Evolutionary conservation across 805 yeast species (phyloP).

Genomic region (Kazachstania viticola): DNA sequence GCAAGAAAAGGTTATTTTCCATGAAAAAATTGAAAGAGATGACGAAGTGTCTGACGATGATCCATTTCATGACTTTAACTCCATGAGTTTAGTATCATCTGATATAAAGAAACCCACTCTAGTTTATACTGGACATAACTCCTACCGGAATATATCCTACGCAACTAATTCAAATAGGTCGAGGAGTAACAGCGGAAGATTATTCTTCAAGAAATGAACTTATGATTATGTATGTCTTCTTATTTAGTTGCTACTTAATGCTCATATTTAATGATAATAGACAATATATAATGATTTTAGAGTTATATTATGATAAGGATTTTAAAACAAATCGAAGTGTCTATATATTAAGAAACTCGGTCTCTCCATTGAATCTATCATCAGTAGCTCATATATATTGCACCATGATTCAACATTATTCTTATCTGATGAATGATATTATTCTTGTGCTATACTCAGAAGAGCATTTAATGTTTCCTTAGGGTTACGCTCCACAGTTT

Average conservation of each 20-base stretch:
- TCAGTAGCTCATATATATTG: too few relatives aligned
- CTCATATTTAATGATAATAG: too few relatives aligned
- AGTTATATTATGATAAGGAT: too few relatives aligned
- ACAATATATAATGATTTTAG: too few relatives aligned
- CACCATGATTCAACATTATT: too few relatives aligned
- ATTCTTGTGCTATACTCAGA: too few relatives aligned
- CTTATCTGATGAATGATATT: too few relatives aligned
- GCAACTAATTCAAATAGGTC: conserved; percentile 30
- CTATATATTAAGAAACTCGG: too few relatives aligned
- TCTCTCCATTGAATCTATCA: too few relatives aligned
- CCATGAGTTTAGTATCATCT: conserved; percentile 59
- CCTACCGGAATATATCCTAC: conserved; percentile 32
- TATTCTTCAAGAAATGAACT: conserved; percentile 22
- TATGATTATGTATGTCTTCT: too few relatives aligned
- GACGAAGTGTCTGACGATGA: conserved; percentile 37
- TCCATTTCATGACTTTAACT: conserved; percentile 77
- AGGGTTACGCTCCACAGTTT: too few relatives aligned
- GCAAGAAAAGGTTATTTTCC: conserved; percentile 21
- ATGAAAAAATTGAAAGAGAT: conserved; percentile 26
- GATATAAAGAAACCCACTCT: conserved; percentile 50
- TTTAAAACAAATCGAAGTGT: too few relatives aligned
- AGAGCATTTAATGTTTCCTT: neutral
- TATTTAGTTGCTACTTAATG: neutral
- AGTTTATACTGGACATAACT: conserved; percentile 35
- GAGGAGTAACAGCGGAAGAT: conserved; percentile 29